Percentiles rank a stretch among this genome's conserved stretches.
These are phyloP conservation scores for Bacidia rubella DNA, from an alignment of 495 filamentous ascomycete species.

Conservation along the genomic window DNA sequence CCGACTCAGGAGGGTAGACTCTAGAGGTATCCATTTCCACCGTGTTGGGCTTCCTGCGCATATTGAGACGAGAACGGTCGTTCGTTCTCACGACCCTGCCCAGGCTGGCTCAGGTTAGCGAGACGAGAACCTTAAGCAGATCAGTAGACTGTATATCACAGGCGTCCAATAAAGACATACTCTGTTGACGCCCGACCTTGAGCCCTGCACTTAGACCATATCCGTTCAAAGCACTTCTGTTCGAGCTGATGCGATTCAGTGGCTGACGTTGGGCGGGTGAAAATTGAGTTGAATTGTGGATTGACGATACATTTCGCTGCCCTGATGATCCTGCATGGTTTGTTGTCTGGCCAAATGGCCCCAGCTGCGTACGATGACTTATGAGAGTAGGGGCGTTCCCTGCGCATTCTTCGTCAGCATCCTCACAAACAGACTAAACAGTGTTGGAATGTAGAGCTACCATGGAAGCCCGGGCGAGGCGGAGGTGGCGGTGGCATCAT, in stretches of 20 bases:
- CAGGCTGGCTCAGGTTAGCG: neutral
- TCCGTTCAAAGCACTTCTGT: slow-evolving; percentile 21
- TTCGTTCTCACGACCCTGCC: neutral
- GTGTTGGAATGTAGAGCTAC: slow-evolving; percentile 5
- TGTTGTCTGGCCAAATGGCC: slow-evolving; percentile 7
- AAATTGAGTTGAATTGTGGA: neutral
- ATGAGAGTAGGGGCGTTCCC: slow-evolving; percentile 13
- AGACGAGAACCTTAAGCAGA: neutral
- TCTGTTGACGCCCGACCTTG: slow-evolving; percentile 23
- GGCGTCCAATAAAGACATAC: neutral
- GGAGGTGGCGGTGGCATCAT: slow-evolving; percentile 17
- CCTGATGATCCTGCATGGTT: neutral
- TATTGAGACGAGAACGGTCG: neutral
- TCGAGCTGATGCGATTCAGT: slow-evolving; percentile 15
- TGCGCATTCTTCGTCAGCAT: slow-evolving; percentile 1
- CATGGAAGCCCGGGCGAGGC: slow-evolving; percentile 4
- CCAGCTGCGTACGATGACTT: slow-evolving; percentile 19
- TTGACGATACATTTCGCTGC: slow-evolving; percentile 6
- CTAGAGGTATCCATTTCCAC: neutral
- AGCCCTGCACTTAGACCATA: slow-evolving; percentile 38
- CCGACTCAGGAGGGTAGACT: too few relatives aligned
- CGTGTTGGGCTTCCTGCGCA: neutral
- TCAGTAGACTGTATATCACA: neutral
- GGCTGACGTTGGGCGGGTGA: slow-evolving; percentile 23
- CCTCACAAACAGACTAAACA: neutral